Base-by-base conservation (phyloP, 2,329 filamentous ascomycete species). In the Madurella mycetomatis region DNA sequence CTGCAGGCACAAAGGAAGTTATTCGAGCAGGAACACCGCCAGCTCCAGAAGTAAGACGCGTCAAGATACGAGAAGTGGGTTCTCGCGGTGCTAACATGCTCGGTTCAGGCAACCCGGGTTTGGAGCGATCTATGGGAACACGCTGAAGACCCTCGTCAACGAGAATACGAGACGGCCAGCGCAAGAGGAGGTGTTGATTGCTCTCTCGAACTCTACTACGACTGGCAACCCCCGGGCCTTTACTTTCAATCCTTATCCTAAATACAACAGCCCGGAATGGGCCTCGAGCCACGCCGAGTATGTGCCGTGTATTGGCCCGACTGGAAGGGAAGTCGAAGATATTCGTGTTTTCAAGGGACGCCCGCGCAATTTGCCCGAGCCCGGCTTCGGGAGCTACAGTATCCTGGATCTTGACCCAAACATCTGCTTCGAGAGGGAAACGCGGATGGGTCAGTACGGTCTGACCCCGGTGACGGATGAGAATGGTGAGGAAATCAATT, bases 221-320 rank as follows among this genome's bases (percentile, higher is more conserved):
- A 80, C 77, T 62, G 76, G 65, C 50, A 65, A 70, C 12, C 71
- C 78, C 42, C 70, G 74, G 47, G 79, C 83, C 1, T 73, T 81
- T 51, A 73, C 79, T 17, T 90, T 88, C 69, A 78, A 85, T 54
- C 88, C 88, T 0, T 91, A 90, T 59, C 87, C 87, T 0, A 73
- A 81, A 15, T 89, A 90, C 71, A 86, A 88, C 64, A 79, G 77
- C 48, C 71, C 74, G 3, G 69, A 74, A 13, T 91, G 85, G 85
- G 70, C 72, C 46, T 67, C 72, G 31, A 79, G 79, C 59, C 75
- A 78, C 46, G 86, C 84, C 15, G 68, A 77, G 51, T 82, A 86
- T 63, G 76, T 82, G 5, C 70, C 84, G 1, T 92, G 88, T 67
- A 72, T 81, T 48, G 87, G 87, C 1, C 83, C 86, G 1, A 72